Base-by-base conservation (phyloP, 371 early-diverging fungal species). In the Mortierella sp. region DNA sequence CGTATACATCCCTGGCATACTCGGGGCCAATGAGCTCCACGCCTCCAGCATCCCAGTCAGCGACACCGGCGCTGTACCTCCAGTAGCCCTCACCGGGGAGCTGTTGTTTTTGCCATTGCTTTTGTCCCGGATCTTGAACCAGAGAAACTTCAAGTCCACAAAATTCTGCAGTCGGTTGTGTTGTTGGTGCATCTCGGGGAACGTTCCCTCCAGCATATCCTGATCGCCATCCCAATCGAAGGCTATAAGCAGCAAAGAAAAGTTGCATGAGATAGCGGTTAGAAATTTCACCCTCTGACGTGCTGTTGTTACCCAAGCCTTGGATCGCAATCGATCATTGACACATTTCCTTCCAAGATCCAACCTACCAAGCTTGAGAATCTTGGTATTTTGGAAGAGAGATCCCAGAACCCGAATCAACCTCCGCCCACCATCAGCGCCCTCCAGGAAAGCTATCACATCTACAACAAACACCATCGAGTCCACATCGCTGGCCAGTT, bases 221-320 rank as follows among this genome's bases (percentile, higher is more conserved):
- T 70, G 78, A 53, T 82, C 82, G 0, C 79, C 79, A 19, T 76
- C 78, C 82, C 82, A 82, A 21, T 82, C 82, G 53, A 57, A 82
- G 0, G 82, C 82, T 78, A 72, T 0, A 54, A 9, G 37, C 24
- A 46, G 21, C 14, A 67, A 19, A 64, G 31, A 9, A 59, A 26
- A 54, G 5, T 14, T 51, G 37, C 34, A 44, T 3, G 28, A 67
- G 54, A 10, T 21, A 19, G 34, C 24, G 11, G 28, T 46, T 53
- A 34, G 8, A 19, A 16, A 21, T 34, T 5, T 24, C 16, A 9
- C 8, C 24, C 28, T 28, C 3, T 21, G 24, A 40, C 16, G 9
- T 8, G 19, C 11, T 0, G 50, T 9, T 51, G 1, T 26, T 11
- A 31, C 37, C 19, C 71, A 70, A 9, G 11, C 50, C 50, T 13